Evolutionary conservation across 73 alveolate genomes (phyloP).

Genomic region (Halteria grandinella): DNA sequence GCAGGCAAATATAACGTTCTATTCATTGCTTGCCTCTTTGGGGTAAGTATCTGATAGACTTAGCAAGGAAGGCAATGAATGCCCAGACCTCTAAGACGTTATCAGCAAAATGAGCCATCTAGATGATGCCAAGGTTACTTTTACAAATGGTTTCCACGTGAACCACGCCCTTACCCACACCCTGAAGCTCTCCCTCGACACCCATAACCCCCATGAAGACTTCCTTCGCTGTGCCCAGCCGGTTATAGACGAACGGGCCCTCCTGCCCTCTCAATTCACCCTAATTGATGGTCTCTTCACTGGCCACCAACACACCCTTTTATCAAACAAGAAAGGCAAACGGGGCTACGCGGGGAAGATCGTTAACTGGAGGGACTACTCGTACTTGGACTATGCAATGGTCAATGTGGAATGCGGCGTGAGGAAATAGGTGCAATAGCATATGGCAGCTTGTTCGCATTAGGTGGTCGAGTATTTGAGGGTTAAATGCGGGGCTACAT

Average conservation of each 20-base stretch:
- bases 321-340: too few species aligned
- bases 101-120: constrained; percentile 9
- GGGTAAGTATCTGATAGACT: background rate
- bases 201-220: constrained; percentile 10
- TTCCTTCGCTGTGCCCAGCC: constrained; percentile 37
- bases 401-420: constrained; percentile 9
- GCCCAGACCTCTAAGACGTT: constrained; percentile 18
- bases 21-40: constrained; percentile 2
- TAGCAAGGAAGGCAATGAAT: constrained; percentile 1
- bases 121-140: constrained; percentile 40
- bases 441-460: background rate
- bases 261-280: constrained; percentile 33
- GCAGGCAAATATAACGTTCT: background rate
- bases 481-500: constrained; percentile 11
- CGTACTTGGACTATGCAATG: constrained; percentile 32
- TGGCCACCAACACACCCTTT: too few species aligned
- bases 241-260: constrained; percentile 38
- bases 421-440: constrained; percentile 2
- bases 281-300: constrained; percentile 14
- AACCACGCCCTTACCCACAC: constrained; percentile 22
- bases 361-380: too few species aligned
- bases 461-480: constrained; percentile 20
- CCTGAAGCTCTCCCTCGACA: constrained; percentile 1
- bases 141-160: constrained; percentile 49
- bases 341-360: too few species aligned